Evolutionary conservation across 179 eudicot genomes (phyloP).

Genomic region (Drosera spatulata): DNA sequence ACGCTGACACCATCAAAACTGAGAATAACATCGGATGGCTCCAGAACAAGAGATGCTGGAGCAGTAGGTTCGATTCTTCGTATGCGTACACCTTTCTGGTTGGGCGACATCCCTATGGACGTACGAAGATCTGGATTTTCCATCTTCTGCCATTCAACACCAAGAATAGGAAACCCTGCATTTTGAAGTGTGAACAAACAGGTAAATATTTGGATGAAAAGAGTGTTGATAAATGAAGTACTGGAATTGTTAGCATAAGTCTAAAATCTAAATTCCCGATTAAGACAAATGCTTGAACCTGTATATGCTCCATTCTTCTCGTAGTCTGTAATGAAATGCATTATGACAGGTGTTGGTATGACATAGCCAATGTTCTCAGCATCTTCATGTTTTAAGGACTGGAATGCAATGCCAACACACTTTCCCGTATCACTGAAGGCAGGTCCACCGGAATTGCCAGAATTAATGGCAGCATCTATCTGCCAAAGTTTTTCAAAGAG

Average conservation of each 20-base stretch:
- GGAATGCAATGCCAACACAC: conserved; percentile 94
- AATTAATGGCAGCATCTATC: conserved; percentile 98
- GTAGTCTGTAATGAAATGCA: conserved; percentile 78
- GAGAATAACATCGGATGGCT: conserved; percentile 76
- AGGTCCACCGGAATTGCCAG: conserved; percentile 96
- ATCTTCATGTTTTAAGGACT: conserved; percentile 90
- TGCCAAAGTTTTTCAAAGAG: conserved; percentile 12
- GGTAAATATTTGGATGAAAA: too few relatives aligned
- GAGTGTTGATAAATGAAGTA: too few relatives aligned
- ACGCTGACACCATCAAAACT: conserved; percentile 82
- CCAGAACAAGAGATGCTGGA: conserved; percentile 58
- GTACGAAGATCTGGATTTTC: conserved; percentile 80
- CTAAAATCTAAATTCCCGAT: too few relatives aligned
- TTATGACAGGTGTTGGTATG: conserved; percentile 88
- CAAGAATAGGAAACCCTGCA: conserved; percentile 73
- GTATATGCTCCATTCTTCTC: conserved; percentile 88
- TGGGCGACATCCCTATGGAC: conserved; percentile 71
- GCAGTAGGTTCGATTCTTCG: conserved; percentile 85
- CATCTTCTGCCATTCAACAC: conserved; percentile 97
- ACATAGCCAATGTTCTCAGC: conserved; percentile 92
- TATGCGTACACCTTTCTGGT: conserved; percentile 87
- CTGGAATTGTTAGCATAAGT: too few relatives aligned
- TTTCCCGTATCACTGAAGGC: conserved; percentile 77
- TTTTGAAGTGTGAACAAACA: neutral
- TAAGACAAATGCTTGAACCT: conserved; percentile 13